Percentiles rank a stretch among this genome's conserved stretches.
phyloP scores from a whole-genome alignment of 352 stramenopile species.

The Phytophthora cryptogea region DNA sequence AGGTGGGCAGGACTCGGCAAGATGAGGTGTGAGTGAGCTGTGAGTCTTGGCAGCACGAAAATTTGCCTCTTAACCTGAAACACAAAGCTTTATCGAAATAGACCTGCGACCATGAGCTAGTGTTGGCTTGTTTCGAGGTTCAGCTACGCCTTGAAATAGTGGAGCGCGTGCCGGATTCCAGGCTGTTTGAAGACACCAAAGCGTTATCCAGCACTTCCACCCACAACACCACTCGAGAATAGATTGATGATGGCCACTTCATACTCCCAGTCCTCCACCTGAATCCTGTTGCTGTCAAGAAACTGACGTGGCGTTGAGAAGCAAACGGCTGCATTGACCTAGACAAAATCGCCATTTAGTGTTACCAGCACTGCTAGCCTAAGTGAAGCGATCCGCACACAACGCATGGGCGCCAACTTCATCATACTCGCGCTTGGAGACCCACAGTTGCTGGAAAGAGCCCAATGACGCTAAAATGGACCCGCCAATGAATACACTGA shows the following conservation, averaged over 20 bases:
- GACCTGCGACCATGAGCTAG: conserved; percentile 23
- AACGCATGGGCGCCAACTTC: conserved; percentile 73
- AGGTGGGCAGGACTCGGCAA: conserved; percentile 17
- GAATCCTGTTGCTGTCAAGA: conserved; percentile 19
- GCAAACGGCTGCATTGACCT: conserved; percentile 20
- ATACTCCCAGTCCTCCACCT: conserved; percentile 1
- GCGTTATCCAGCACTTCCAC: not conserved
- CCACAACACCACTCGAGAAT: conserved; percentile 8
- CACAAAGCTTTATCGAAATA: conserved; percentile 25
- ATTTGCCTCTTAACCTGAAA: conserved; percentile 11
- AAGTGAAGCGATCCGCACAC: conserved; percentile 72
- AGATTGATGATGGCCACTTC: conserved; percentile 1
- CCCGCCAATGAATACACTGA: conserved; percentile 88
- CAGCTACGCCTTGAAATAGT: conserved; percentile 30
- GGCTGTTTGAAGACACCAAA: conserved; percentile 4
- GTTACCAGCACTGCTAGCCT: conserved; percentile 11
- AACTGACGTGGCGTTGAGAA: conserved; percentile 14
- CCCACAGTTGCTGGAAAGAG: conserved; percentile 90
- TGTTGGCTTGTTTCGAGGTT: not conserved
- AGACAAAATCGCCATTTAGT: conserved; percentile 1
- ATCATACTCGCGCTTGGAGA: conserved; percentile 87
- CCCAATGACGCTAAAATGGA: conserved; percentile 87
- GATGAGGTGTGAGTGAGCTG: conserved; percentile 39
- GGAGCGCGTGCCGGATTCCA: conserved; percentile 10
- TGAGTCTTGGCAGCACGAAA: not conserved